phyloP scores from a whole-genome alignment of 2,329 filamentous ascomycete genomes.

The Fusarium nisikadoi region DNA sequence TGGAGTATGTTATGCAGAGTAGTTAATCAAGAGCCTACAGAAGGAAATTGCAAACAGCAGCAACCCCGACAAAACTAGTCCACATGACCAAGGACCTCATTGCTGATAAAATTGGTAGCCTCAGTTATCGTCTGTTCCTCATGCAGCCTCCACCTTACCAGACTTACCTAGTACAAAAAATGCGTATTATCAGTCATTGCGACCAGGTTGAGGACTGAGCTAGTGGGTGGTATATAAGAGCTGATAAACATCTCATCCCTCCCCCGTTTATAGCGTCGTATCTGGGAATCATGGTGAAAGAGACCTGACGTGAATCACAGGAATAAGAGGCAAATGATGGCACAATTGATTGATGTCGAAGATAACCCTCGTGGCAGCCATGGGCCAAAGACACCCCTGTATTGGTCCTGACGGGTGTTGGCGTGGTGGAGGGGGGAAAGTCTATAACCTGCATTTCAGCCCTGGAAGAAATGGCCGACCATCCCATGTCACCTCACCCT shows the following conservation, averaged over 20 bases:
- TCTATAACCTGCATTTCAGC: conserved; percentile 34
- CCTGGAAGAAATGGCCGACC: conserved; percentile 25
- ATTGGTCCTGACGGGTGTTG: conserved; percentile 20
- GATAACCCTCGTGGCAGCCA: conserved; percentile 44
- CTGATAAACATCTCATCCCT: conserved; percentile 5
- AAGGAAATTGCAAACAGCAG: conserved; percentile 31
- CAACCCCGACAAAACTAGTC: conserved; percentile 18
- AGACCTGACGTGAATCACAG: conserved; percentile 32
- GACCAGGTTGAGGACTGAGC: background rate
- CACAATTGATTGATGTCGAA: conserved; percentile 24
- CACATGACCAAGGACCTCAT: conserved; percentile 28
- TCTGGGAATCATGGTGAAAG: conserved; percentile 29
- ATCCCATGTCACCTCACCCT: conserved; percentile 25
- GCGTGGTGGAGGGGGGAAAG: conserved; percentile 12
- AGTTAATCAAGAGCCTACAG: conserved; percentile 32
- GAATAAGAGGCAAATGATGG: conserved; percentile 43
- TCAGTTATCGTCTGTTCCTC: conserved; percentile 19
- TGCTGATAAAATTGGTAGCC: conserved; percentile 36
- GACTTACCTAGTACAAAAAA: conserved; percentile 32
- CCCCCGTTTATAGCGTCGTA: conserved; percentile 29
- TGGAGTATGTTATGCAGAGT: conserved; percentile 21
- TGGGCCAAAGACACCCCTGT: conserved; percentile 43
- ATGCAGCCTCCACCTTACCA: conserved; percentile 38
- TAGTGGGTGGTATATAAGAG: background rate
- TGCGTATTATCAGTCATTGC: background rate